Evolutionary conservation across 2,329 filamentous ascomycete species (phyloP).

Genomic region (Fusarium papillatum): DNA sequence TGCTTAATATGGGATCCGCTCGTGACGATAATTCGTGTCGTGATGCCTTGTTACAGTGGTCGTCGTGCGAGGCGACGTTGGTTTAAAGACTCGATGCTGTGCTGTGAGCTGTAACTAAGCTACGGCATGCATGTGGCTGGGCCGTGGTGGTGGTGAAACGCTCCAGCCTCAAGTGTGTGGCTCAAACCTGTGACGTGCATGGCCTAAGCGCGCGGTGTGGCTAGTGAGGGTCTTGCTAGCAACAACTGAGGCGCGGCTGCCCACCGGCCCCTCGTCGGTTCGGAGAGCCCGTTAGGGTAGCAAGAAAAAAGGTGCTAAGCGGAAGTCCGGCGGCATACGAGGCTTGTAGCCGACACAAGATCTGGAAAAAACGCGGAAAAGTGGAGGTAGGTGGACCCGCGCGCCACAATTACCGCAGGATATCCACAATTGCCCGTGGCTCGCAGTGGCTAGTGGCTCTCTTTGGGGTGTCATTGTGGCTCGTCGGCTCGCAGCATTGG

Average conservation of each 20-base stretch:
- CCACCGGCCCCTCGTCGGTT: conserved; percentile 36
- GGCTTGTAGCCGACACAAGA: conserved; percentile 44
- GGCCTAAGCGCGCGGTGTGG: conserved; percentile 22
- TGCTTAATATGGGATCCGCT: not conserved
- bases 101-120: conserved; percentile 16
- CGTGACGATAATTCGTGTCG: not conserved
- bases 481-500: conserved; percentile 33
- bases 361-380: conserved; percentile 45
- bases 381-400: conserved; percentile 38
- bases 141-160: not conserved
- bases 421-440: conserved; percentile 34
- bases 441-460: conserved; percentile 39
- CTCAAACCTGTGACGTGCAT: conserved; percentile 28
- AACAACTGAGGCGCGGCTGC: conserved; percentile 12
- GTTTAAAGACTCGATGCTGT: conserved; percentile 17
- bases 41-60: not conserved
- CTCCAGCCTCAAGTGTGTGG: not conserved
- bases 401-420: conserved; percentile 29
- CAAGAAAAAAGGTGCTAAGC: conserved; percentile 21
- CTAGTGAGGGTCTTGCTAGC: conserved; percentile 7
- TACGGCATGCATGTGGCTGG: conserved; percentile 16
- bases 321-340: conserved; percentile 49
- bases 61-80: conserved; percentile 5
- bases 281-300: conserved; percentile 19
- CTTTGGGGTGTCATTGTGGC: conserved; percentile 36